A percentile compares a stretch with the other conserved stretches of the same genome.
Conservation (phyloP, 805 yeast genomes). For the Metschnikowia drakensbergensis region DNA sequence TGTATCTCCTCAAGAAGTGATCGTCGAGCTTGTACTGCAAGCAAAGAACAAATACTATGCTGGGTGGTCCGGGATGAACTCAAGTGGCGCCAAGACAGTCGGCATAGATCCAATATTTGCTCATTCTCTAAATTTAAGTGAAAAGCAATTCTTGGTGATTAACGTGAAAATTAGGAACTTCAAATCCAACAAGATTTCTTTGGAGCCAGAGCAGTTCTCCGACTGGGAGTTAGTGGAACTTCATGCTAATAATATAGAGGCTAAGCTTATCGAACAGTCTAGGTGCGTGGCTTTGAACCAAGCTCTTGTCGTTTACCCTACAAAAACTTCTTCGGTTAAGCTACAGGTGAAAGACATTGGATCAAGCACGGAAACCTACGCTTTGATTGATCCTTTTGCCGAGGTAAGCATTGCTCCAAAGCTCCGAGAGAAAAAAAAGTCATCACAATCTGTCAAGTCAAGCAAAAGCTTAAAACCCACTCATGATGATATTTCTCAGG, state of each 20-base stretch:
- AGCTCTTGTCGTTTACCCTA: slow-evolving; percentile 64
- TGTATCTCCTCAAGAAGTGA: slow-evolving; percentile 55
- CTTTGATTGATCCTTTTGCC: slow-evolving; percentile 57
- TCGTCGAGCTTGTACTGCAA: slow-evolving; percentile 42
- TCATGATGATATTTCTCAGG: slow-evolving; percentile 23
- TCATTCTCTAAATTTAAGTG: slow-evolving; percentile 42
- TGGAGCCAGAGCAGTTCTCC: slow-evolving; percentile 71
- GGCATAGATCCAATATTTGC: slow-evolving; percentile 73
- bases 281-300: slow-evolving; percentile 65
- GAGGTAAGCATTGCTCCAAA: slow-evolving; percentile 77
- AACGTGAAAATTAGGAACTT: slow-evolving; percentile 46
- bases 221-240: slow-evolving; percentile 93
- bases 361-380: slow-evolving; percentile 39
- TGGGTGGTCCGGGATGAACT: slow-evolving; percentile 67
- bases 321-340: slow-evolving; percentile 55
- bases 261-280: slow-evolving; percentile 70
- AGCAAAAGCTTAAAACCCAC: slow-evolving; percentile 9
- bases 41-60: slow-evolving; percentile 34
- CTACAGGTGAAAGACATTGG: slow-evolving; percentile 48
- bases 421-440: slow-evolving; percentile 24
- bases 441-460: slow-evolving; percentile 21
- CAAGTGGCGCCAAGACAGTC: slow-evolving; percentile 30
- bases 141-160: slow-evolving; percentile 37
- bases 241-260: slow-evolving; percentile 74
- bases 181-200: slow-evolving; percentile 57